Base-by-base conservation (phyloP, 1,139 yeast genomes). In the Geotrichum australiense region DNA sequence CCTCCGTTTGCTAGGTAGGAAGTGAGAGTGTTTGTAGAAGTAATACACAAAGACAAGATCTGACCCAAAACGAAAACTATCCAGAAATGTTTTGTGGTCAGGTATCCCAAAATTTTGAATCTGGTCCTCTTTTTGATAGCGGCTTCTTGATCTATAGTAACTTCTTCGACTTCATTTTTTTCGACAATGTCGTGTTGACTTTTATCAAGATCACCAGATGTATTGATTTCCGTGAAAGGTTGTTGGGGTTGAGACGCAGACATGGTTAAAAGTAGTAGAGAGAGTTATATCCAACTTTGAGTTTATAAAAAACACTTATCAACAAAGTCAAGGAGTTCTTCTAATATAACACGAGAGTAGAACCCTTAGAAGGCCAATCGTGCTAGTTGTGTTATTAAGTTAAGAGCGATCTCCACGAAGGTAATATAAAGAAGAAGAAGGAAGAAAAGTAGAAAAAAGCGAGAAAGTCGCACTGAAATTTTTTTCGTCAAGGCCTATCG, bases 11-110 rank as follows among this genome's bases (percentile, higher is more conserved):
- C 61, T 55, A 68, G 47, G 35, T 54, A 64, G 4, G 70, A 60
- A 19, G 71, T 64, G 49, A 68, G 51, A 19, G 71, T 66, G 49
- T 68, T 68, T 24, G 72, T 68, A 29, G 69, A 64, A 11, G 64
- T 66, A 37, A 68, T 57, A 45, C 66, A 55, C 51, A 66, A 51
- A 11, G 71, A 65, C 37, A 68, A 54, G 32, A 66, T 52, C 53
- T 68, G 72, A 35, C 72, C 72, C 31, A 59, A 60, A 26, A 66
- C 29, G 32, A 68, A 58, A 29, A 67, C 67, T 44, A 65, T 54
- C 68, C 69, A 65, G 47, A 68, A 68, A 27, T 62, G 59, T 28
- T 48, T 48, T 24, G 66, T 58, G 25, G 54, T 41, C 35, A 68
- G 36, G 41, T 63, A 66, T 26, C 53, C 55, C 42, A 67, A 64